phyloP scores from a whole-genome alignment of 2,329 filamentous ascomycete genomes.

The Lecanicillium sp. region DNA sequence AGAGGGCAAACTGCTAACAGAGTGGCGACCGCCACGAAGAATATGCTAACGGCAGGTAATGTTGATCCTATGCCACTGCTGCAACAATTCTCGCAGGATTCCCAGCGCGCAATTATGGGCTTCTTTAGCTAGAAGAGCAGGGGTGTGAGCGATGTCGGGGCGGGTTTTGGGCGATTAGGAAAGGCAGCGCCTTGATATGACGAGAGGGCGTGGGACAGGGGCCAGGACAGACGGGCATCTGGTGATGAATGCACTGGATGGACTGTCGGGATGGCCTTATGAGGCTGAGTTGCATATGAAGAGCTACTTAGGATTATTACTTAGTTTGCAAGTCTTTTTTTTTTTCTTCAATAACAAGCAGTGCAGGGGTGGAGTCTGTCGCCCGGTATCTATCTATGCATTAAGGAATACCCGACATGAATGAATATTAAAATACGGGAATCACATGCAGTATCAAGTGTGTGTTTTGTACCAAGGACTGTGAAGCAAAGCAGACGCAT shows the following conservation, averaged over 20 bases:
- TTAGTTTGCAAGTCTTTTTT: slow-evolving; percentile 1
- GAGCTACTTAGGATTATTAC: slow-evolving; percentile 7
- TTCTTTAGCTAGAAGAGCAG: slow-evolving; percentile 59
- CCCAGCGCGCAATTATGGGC: slow-evolving; percentile 71
- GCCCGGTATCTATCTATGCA: too few species aligned
- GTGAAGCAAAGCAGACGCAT: too few species aligned
- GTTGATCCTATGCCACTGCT: slow-evolving; percentile 73
- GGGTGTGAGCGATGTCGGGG: background rate
- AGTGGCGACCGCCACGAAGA: slow-evolving; percentile 72
- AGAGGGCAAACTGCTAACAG: slow-evolving; percentile 75
- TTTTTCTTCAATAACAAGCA: background rate
- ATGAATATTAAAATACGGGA: too few species aligned
- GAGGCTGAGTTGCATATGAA: slow-evolving; percentile 7
- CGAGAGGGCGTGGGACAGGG: slow-evolving; percentile 4
- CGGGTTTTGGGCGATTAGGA: background rate
- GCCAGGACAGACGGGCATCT: slow-evolving; percentile 3
- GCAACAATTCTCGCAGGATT: slow-evolving; percentile 68
- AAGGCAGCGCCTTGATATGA: background rate
- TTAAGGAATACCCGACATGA: too few species aligned
- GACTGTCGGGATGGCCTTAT: background rate
- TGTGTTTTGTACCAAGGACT: too few species aligned
- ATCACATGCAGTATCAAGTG: too few species aligned
- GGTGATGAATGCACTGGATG: background rate
- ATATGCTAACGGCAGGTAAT: slow-evolving; percentile 65
- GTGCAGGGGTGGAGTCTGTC: too few species aligned